Evolutionary conservation across 352 stramenopile species (phyloP), one percentile per base, ranked within the genome.

Genomic region (Phytophthora foliorum): DNA sequence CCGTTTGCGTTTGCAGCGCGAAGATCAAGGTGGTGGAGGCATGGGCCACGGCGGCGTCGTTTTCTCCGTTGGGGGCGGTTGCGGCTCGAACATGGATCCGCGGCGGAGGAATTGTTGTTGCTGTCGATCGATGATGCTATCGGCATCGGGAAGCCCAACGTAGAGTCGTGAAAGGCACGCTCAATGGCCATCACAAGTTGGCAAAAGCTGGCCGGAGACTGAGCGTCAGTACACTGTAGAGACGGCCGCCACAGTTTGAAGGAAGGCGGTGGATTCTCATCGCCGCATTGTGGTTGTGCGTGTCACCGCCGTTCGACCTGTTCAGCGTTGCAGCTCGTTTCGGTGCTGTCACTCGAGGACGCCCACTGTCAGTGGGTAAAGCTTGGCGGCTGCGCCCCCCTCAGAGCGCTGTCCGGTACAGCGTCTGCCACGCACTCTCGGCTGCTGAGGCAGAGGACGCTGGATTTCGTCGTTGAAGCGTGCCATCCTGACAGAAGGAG

Each of bases 101-200:
- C 19, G 11, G 44, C 44, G 19, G 10, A 17, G 16, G 3, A 29
- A 57, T 51, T 17, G n/a, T 45, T 10, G 32, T 17, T 25, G 39
- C 32, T 38, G 31, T 45, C 21, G 21, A 41, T 57, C 44, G 25
- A 46, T 27, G 53, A 69, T 69, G 63, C 55, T 50, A 13, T 70
- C 56, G 38, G 57, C 42, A 67, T 54, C 25, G 51, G 49, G 57
- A 72, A 57, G 27, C 27, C 17, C 38, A 49, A 54, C 44, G 42
- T 68, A 34, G 29, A 45, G 42, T 34, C 34, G 38, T 21, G 29
- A 63, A 55, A 48, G 55, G 25, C 49, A 27, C 49, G 13, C 38
- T 50, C 45, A 34, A 32, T 60, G 46, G 38, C 17, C 16, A 14
- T 50, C 24, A 48, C 14, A 13, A 24, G 34, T 39, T n/a, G n/a